Evolutionary conservation across 2,329 filamentous ascomycete species (phyloP).

Genomic region (Penicillium hordei): DNA sequence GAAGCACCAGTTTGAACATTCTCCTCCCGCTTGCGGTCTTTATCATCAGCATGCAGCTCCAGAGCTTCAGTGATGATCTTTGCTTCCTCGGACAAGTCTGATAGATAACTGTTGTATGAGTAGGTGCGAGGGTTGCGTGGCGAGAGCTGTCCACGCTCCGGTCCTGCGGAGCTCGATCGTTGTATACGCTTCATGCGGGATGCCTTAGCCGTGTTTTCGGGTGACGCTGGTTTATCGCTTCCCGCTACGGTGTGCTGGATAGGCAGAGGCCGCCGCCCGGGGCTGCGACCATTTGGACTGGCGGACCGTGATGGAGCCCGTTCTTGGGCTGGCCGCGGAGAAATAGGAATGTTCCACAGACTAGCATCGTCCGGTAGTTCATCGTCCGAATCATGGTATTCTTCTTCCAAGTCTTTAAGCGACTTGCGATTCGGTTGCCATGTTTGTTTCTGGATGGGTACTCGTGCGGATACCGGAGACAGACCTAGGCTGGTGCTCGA

Average conservation of each 20-base stretch:
- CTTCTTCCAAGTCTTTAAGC: conserved; percentile 50
- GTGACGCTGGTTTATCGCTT: conserved; percentile 24
- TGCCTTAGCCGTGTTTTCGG: conserved; percentile 29
- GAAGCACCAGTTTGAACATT: conserved; percentile 47
- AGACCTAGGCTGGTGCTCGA: conserved; percentile 31
- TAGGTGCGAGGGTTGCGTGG: conserved; percentile 51
- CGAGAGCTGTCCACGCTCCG: conserved; percentile 43
- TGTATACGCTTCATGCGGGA: conserved; percentile 33
- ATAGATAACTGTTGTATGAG: conserved; percentile 60
- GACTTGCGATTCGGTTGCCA: conserved; percentile 49
- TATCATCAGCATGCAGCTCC: conserved; percentile 57
- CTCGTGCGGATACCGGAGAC: conserved; percentile 26
- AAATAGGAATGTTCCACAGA: conserved; percentile 53
- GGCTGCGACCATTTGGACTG: conserved; percentile 45
- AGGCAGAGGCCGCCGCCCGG: conserved; percentile 43
- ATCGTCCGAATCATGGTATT: conserved; percentile 53
- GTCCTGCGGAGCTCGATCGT: conserved; percentile 44
- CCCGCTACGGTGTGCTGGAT: conserved; percentile 41
- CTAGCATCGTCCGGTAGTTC: conserved; percentile 52
- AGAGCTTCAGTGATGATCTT: conserved; percentile 60
- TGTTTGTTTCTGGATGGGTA: conserved; percentile 38
- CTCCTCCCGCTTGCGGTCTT: conserved; percentile 47
- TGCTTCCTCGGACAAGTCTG: conserved; percentile 60
- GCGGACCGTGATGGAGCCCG: conserved; percentile 40
- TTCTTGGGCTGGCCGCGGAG: conserved; percentile 45